These are phyloP conservation scores for Scutellaria galericulata DNA, from an alignment of 257 asterid genomes.

Conservation along the genomic window DNA sequence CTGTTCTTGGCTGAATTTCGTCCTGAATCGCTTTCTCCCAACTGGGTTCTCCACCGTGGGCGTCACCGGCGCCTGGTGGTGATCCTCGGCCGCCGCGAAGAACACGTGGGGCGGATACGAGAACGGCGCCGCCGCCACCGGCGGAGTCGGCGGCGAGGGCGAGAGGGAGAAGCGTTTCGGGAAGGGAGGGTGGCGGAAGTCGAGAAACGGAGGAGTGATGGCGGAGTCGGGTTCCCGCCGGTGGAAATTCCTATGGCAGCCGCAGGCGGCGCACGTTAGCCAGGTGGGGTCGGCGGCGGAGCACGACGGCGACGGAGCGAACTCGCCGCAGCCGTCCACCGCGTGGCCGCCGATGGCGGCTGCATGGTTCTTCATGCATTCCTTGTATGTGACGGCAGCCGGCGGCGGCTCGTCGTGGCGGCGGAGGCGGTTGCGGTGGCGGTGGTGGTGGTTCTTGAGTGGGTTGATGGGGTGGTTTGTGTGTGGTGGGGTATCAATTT, in stretches of 20 bases:
- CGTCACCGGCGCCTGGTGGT: constrained; percentile 63
- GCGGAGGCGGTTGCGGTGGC: constrained; percentile 31
- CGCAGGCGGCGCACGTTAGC: constrained; percentile 75
- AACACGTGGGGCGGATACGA: constrained; percentile 31
- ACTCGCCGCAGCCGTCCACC: constrained; percentile 89
- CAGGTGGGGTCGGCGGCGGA: constrained; percentile 44
- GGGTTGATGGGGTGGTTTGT: constrained; percentile 41
- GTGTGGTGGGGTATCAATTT: constrained; percentile 72
- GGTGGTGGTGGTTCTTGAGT: constrained; percentile 40
- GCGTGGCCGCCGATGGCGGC: constrained; percentile 71
- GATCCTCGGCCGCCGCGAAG: constrained; percentile 45
- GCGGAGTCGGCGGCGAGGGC: constrained; percentile 45
- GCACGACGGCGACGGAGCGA: constrained; percentile 54
- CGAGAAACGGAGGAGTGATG: constrained; percentile 61
- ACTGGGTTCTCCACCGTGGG: constrained; percentile 52
- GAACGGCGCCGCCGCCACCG: constrained; percentile 24
- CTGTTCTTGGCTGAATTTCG: constrained; percentile 65
- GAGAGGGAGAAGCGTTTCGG: constrained; percentile 47
- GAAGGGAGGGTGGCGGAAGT: constrained; percentile 54
- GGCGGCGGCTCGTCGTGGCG: constrained; percentile 6
- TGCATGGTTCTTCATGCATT: constrained; percentile 83
- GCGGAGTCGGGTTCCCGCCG: constrained; percentile 62
- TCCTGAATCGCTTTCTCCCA: constrained; percentile 67
- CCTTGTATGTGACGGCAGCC: constrained; percentile 40
- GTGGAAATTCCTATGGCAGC: constrained; percentile 92